Base-by-base conservation (phyloP, 2,329 filamentous ascomycete genomes). In the Cryphonectria carpinicola region DNA sequence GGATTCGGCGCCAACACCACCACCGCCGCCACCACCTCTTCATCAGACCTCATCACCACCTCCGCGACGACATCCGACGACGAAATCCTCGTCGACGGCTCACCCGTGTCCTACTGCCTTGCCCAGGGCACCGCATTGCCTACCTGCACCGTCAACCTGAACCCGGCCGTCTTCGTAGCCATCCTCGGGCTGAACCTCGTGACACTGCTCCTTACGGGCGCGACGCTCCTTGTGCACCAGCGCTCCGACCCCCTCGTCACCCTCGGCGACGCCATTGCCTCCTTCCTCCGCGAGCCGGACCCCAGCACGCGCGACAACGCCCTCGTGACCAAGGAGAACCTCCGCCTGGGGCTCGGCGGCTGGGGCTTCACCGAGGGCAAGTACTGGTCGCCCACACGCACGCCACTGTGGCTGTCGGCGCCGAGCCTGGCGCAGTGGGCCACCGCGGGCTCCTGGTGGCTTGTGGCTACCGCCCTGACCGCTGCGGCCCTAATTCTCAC, bases 231-330 rank as follows among this genome's bases (percentile, higher is more conserved):
- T 25, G 77, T 77, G 11, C 39, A 39, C 61, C 72, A 73, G 43
- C 77, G 76, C 25, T 83, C 84, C 73, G 76, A 78, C 22, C 85
- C 84, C 0, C 80, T 87, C 5, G 81, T 83, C 22, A 87, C 85
- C 0, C 79, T 87, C 3, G 85, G 85, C 43, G 86, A 87, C 72
- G 83, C 84, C 39, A 78, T 87, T n/a, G 75, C 81, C 6, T 87
- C 85, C 1, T 87, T 87, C 69, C 81, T 87, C 62, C 76, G 78
- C 17, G 79, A 81, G 1, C 82, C 84, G 0, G 85, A 87, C 74
- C 76, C 76, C 1, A 80, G 79, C 1, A 86, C 85, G 0, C 78
- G 78, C 39, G 81, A 80, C 25, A 79, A 80, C 7, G 87, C 83
- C 70, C 80, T 87, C 19, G 75, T 87, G 64, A 82, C 81, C 69